Base-by-base conservation (phyloP, 805 yeast genomes). In the Saccharomyces jurei region DNA sequence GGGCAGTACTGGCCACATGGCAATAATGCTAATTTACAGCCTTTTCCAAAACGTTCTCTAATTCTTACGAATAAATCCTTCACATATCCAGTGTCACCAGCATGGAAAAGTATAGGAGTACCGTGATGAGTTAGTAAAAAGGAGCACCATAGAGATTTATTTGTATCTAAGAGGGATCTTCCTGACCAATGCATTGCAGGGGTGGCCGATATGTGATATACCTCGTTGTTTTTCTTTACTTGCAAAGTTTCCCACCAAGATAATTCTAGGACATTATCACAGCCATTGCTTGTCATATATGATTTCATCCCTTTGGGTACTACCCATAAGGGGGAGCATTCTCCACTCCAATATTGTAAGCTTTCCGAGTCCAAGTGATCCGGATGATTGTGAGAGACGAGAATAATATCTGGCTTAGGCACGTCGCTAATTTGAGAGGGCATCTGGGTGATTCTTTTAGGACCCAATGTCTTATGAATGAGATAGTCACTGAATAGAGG, bases 141-240 rank as follows among this genome's bases (percentile, higher is more conserved):
- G 0, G 97, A 89, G 62, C 96, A 88, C 98, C 98, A 92, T 52
- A 92, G 72, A 0, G 95, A 80, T 26, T 74, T 72, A 69, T 92
- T 92, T 1, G 95, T 80, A 67, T 92, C 98, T 21, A 83, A 65
- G n/a, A 91, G 69, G 32, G 80, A 79, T 41, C 97, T 72, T 0
- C 98, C 98, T 1, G 96, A 87, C 98, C 98, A 92, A 70, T 92
- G 98, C 95, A 86, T 86, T 0, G 97, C 89, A 0, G 98, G 98
- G 0, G 94, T 80, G 68, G 97, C 88, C 1, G 88, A 91, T 17
- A 92, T 75, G 60, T 88, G 90, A 74, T 86, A 90, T 6, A 74
- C 74, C 55, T 83, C 83, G 4, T 66, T 63, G 10, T 70, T 66
- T 22, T 65, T 67, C 1, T 63, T 62, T 21, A 83, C 57, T 2